A percentile compares a stretch with the other conserved stretches of the same genome.
These are phyloP conservation scores for Theobroma cacao DNA, from an alignment of 345 rosid genomes.

Conservation along the genomic window DNA sequence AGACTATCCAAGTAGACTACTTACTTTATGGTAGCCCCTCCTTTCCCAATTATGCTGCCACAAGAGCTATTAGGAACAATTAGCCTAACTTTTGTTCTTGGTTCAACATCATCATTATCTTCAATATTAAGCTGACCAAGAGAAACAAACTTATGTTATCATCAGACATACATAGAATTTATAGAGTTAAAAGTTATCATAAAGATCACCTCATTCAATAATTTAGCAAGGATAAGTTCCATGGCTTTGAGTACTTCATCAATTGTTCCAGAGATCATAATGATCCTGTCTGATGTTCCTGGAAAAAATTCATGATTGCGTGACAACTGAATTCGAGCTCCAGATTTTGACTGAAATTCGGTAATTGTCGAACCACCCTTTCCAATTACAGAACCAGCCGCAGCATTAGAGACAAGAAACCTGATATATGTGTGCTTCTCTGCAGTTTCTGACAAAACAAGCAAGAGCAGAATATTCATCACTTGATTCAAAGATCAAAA, in stretches of 20 bases:
- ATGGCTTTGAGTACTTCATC: constrained; percentile 78
- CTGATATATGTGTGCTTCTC: constrained; percentile 83
- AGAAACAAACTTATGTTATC: constrained; percentile 12
- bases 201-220: constrained; percentile 78
- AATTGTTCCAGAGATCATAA: constrained; percentile 74
- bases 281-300: constrained; percentile 90
- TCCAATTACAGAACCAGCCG: constrained; percentile 98
- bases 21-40: constrained; percentile 96
- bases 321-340: constrained; percentile 94
- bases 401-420: constrained; percentile 95
- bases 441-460: constrained; percentile 46
- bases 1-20: constrained; percentile 24
- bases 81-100: constrained; percentile 81
- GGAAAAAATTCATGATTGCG: constrained; percentile 94
- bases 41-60: constrained; percentile 99
- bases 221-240: constrained; percentile 81
- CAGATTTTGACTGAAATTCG: constrained; percentile 91
- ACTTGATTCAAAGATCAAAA: not conserved
- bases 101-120: constrained; percentile 75
- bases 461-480: not conserved
- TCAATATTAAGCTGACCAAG: constrained; percentile 64
- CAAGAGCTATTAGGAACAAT: constrained; percentile 95
- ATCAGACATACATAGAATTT: constrained; percentile 9
- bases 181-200: not conserved
- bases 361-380: constrained; percentile 97